phyloP scores from a whole-genome alignment of 352 stramenopile genomes.

The Pythium rhizo-oryzae region DNA sequence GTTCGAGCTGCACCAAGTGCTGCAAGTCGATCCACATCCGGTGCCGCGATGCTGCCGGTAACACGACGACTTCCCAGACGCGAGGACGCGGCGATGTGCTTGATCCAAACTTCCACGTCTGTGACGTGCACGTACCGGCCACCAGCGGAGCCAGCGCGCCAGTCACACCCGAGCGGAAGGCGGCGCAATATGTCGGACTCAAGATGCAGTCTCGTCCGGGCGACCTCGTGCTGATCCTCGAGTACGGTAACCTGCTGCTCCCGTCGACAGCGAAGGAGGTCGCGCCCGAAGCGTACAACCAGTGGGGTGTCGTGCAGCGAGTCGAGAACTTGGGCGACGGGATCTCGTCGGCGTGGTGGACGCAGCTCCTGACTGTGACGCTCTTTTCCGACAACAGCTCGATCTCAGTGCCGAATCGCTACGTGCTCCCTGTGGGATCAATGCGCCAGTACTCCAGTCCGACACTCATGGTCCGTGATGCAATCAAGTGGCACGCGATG shows the following conservation, averaged over 20 bases:
- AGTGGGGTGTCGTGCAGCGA: conserved; percentile 59
- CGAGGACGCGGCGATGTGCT: conserved; percentile 15
- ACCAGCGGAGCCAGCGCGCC: conserved; percentile 4
- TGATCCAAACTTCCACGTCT: conserved; percentile 48
- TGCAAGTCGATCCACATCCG: conserved; percentile 47
- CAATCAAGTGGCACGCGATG: conserved; percentile 58
- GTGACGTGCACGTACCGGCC: conserved; percentile 34
- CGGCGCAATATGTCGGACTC: conserved; percentile 26
- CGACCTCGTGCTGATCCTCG: conserved; percentile 69
- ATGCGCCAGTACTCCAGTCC: conserved; percentile 45
- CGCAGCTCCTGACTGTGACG: conserved; percentile 58
- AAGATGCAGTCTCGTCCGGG: conserved; percentile 42
- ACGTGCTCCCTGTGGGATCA: conserved; percentile 47
- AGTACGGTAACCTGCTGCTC: conserved; percentile 66
- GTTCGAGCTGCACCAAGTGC: conserved; percentile 62
- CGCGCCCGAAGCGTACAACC: conserved; percentile 47
- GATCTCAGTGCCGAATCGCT: conserved; percentile 56
- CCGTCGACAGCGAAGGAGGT: conserved; percentile 37
- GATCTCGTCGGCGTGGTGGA: conserved; percentile 33
- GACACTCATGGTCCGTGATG: conserved; percentile 47
- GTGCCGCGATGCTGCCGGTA: conserved; percentile 30
- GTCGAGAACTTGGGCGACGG: conserved; percentile 49
- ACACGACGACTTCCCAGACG: background rate
- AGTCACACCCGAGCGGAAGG: conserved; percentile 11
- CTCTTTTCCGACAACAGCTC: conserved; percentile 62